Base-by-base conservation (phyloP, 1,284 basidiomycete species). In the Microstroma glucosiphilum region DNA sequence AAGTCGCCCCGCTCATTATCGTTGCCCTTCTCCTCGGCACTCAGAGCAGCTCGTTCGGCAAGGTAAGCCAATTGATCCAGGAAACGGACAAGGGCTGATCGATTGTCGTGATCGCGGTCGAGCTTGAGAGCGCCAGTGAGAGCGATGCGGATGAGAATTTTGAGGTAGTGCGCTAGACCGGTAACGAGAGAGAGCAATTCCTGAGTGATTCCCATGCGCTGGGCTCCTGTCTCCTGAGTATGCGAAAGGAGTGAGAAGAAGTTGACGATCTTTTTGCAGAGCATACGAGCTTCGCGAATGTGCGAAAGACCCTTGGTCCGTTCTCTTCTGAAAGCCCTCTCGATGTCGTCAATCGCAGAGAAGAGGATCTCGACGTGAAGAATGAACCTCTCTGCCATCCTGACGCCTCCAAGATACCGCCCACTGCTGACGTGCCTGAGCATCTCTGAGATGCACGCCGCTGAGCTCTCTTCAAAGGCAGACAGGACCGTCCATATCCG, bases 391-490 rank as follows among this genome's bases (percentile, higher is more conserved):
- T 97, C 96, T 2, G 96, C 94, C 89, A 97, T 92, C 67, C 91
- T 85, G 72, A 99, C 93, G 60, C 94, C 94, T 74, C 97, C 93
- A 60, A 96, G 84, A 79, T 97, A 94, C 74, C 92, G 88, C 15
- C 92, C 91, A 73, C 89, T 93, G 83, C 92, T 96, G 81, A 99
- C 96, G 76, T 96, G 91, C 64, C 76, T 69, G 30, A 98, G 83
- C 94, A 99, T 99, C 79, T 98, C 94, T 25, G 92, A 94, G 71
- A 99, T 99, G 81, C 96, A 96, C 6, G 94, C 93, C n/a, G 94
- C 94, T 71, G 91, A 93, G 42, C 91, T 94, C 82, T 99, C 94
- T 80, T 99, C 94, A 72, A 97, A 99, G 1, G 93, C 91, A 19
- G 92, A 96, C 40, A 99, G 84, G 40, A 98, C 92, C 84, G 93